Evolutionary conservation across 176 grass and related monocot genomes (phyloP), one percentile per base, ranked within the genome.

Genomic region (Carex pumila): DNA sequence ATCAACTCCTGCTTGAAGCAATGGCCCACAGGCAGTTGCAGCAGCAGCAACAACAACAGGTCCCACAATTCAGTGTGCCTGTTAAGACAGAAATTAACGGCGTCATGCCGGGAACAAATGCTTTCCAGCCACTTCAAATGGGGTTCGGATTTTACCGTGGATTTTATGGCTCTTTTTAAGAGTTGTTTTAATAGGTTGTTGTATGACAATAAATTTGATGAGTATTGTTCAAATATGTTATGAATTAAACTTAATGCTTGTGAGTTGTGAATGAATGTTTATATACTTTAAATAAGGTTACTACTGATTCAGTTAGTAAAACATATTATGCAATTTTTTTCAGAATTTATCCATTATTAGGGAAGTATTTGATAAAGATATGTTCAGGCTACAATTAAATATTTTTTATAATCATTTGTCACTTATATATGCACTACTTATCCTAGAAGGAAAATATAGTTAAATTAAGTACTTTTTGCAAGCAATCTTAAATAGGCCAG

Each of bases 1-100:
- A 89, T 59, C 84, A 83, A 66, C 70, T 89, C 12, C 50, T 89
- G 3, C 71, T 76, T 7, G 70, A 89, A 75, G 80, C 43, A 31
- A 72, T 86, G 66, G 56, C 57, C 12, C 86, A 59, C 61, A 77
- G 70, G 29, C 83, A 85, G 54, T 11, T 61, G 14, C 61, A 85
- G 54, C 82, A 85, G 53, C 71, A 85, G 2, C 80, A 39, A 39
- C 37, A 81, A 9, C 80, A 39, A 39, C 37, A 81, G 11, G 32
- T 57, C 18, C 69, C 9, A 7, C 31, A 41, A 6, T 83, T 83
- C 19, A 83, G 37, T 49, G 61, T 52, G 19, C 60, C 80, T 10
- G 61, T 83, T 50, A 68, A 83, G 41, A 13, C 61, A 1, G 80
- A 83, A 66, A 18, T 7, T 31, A 18, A 12, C 0, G 63, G 21